Conservation (phyloP, 352 stramenopile genomes). For the Globisporangium polare region DNA sequence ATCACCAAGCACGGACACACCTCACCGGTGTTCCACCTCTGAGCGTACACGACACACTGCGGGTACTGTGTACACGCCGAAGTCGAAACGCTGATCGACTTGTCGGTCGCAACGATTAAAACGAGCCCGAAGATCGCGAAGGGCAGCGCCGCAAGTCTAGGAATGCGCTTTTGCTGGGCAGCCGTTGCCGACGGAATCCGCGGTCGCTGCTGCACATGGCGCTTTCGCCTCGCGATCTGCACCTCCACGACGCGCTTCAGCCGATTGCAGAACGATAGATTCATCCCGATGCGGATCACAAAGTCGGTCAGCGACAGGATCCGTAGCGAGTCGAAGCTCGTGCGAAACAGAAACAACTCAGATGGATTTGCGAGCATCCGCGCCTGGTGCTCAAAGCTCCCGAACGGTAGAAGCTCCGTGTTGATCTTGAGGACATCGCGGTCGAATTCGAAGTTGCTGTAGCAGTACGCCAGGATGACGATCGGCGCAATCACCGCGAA, state of each 20-base stretch:
- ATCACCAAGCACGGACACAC: slow-evolving; percentile 29
- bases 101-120: slow-evolving; percentile 6
- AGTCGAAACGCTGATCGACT: slow-evolving; percentile 10
- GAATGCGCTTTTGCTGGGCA: slow-evolving; percentile 5
- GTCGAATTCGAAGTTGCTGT: too few species aligned
- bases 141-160: not conserved
- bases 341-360: slow-evolving; percentile 23
- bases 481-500: too few species aligned
- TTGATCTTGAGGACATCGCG: too few species aligned
- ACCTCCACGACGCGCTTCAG: slow-evolving; percentile 31
- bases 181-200: too few species aligned
- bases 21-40: slow-evolving; percentile 3
- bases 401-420: too few species aligned
- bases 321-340: slow-evolving; percentile 27
- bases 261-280: not conserved
- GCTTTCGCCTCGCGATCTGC: slow-evolving; percentile 2
- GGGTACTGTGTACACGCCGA: slow-evolving; percentile 13
- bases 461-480: too few species aligned
- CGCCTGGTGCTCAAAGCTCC: too few species aligned
- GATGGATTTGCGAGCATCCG: slow-evolving; percentile 1
- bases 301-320: slow-evolving; percentile 21
- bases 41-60: slow-evolving; percentile 25
- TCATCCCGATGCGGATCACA: slow-evolving; percentile 2
- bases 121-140: slow-evolving; percentile 17
- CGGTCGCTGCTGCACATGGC: too few species aligned